phyloP scores from a whole-genome alignment of 371 early-diverging fungal species.

The Neoconidiobolus thromboides region DNA sequence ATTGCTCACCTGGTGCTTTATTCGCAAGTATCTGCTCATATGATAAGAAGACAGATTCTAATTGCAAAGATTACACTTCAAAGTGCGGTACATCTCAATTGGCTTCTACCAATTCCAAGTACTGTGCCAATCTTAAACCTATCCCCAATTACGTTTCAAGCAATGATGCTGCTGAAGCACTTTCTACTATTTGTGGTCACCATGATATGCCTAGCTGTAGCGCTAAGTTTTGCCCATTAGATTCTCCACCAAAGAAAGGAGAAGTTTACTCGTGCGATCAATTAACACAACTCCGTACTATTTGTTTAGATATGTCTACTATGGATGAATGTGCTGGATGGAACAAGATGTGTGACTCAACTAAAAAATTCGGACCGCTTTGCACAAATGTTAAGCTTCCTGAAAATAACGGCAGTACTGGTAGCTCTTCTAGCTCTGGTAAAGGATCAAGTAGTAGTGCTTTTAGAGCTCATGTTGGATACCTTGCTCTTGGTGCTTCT shows the following conservation, averaged over 20 bases:
- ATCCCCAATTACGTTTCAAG: neutral
- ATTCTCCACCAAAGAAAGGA: neutral
- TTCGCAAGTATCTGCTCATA: neutral
- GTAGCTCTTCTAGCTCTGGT: no score
- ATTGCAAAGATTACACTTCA: neutral
- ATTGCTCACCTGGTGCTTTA: neutral
- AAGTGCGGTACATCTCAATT: neutral
- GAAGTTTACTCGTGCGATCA: neutral
- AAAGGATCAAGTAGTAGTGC: no score
- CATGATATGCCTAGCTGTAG: neutral
- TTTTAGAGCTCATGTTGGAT: no score
- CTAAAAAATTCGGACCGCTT: neutral
- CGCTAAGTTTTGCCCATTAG: neutral
- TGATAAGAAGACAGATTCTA: neutral
- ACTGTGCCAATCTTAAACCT: neutral
- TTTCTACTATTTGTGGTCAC: neutral
- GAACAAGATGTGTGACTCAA: neutral
- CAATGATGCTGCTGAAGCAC: neutral
- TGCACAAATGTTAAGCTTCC: neutral
- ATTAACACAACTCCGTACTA: neutral
- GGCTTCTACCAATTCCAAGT: no score
- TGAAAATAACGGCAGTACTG: no score
- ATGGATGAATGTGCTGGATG: conserved; percentile 3
- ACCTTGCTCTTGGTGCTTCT: no score
- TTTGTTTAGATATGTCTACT: neutral